Base-by-base conservation (phyloP, 257 asterid species). In the Petunia secreta region DNA sequence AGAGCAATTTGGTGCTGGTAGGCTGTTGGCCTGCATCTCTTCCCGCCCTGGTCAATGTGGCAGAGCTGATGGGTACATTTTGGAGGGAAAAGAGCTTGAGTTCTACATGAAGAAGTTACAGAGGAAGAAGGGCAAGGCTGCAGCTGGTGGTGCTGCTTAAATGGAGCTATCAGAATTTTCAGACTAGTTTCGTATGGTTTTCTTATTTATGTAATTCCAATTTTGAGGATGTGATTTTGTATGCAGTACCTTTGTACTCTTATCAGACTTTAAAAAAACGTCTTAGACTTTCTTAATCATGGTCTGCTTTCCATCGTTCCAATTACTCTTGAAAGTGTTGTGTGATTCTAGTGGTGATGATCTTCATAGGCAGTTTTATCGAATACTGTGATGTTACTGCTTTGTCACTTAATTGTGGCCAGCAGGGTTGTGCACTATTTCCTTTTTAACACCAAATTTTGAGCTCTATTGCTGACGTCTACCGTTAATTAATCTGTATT, bases 11-110 rank as follows among this genome's bases (percentile, higher is more conserved):
- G 81, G 87, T 15, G 80, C 85, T 59, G 91, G 92, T 25, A 83
- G 91, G 68, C 54, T 89, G 82, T 66, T 81, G 76, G 92, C 91
- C 48, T 87, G 92, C 85, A 84, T 87, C 37, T 86, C 92, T 1
- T 89, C 92, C 55, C 86, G 90, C 16, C 92, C 92, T 0, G 91
- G 91, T 53, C 92, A 89, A 84, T 87, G 91, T 81, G 92, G 92
- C 55, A 79, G 92, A 80, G 83, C 88, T 0, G 92, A 89, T 78
- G 92, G 92, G 92, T 84, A 84, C 84, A 84, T 84, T 77, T 81
- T 84, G 83, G 80, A 75, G 65, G 80, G 80, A 8, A 75, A 75
- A 75, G 80, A 75, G 65, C 80, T 75, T 15, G 80, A 75, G 55
- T 75, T 75, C 80, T 75, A 75, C 53, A 57, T 40, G 80, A 75